Evolutionary conservation across 176 grass and related monocot genomes (phyloP).

Genomic region (Poa pratensis): DNA sequence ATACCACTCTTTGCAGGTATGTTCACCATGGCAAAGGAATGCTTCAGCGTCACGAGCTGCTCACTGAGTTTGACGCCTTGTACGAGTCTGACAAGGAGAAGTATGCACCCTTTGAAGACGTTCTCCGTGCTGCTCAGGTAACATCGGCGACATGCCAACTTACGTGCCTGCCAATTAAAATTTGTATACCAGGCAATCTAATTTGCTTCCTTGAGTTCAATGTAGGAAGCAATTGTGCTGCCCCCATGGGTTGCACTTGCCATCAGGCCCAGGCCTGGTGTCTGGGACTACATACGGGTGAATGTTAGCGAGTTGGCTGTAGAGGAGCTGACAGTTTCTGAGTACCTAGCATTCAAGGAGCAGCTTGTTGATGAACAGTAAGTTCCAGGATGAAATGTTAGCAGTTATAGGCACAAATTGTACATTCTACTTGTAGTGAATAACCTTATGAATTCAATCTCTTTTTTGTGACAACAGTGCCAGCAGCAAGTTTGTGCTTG

Average conservation of each 20-base stretch:
- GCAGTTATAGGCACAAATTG: neutral
- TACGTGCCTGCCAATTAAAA: constrained; percentile 8
- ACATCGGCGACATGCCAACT: neutral
- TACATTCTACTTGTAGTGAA: constrained; percentile 24
- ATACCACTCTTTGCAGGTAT: constrained; percentile 57
- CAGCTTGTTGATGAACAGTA: constrained; percentile 85
- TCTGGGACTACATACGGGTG: constrained; percentile 96
- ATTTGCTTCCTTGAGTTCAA: neutral
- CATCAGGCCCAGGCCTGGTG: constrained; percentile 93
- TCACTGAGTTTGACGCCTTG: constrained; percentile 77
- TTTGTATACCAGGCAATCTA: constrained; percentile 10
- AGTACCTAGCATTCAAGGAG: constrained; percentile 98
- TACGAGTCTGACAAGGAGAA: constrained; percentile 76
- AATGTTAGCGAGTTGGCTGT: constrained; percentile 91
- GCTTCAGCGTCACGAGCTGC: constrained; percentile 90
- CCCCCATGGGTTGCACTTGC: constrained; percentile 91
- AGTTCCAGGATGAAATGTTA: constrained; percentile 36
- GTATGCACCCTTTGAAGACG: constrained; percentile 74
- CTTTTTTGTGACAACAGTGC: constrained; percentile 41
- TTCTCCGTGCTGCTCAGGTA: constrained; percentile 92
- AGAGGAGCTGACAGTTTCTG: constrained; percentile 78
- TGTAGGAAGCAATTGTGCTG: constrained; percentile 91
- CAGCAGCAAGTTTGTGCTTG: constrained; percentile 72
- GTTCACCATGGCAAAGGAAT: constrained; percentile 95
- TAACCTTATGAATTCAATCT: constrained; percentile 31